Base-by-base conservation (phyloP, 352 stramenopile genomes). In the Hyaloperonospora arabidopsidis region DNA sequence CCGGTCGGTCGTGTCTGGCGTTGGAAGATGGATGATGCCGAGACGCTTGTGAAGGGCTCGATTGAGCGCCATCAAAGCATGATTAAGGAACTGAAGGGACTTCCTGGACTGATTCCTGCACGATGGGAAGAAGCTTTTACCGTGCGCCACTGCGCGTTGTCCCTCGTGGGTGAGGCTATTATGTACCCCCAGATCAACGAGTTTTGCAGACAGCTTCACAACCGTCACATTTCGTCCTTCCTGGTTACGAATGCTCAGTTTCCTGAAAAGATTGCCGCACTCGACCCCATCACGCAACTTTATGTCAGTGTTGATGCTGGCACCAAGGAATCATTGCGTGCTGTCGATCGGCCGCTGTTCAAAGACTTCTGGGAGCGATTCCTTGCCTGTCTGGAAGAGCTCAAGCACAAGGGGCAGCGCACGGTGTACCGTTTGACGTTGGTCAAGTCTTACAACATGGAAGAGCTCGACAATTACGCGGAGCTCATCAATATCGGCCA, bases 141-240 rank as follows among this genome's bases (percentile, higher is more conserved):
- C 1, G 93, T 98, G 23, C 74, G 83, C 39, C 96, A 99, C 70
- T 98, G 96, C 64, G 96, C 96, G 12, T 72, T 99, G n/a, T 98
- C 86, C 52, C 74, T 98, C 10, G 95, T 98, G n/a, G 95, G 95
- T 13, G 95, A 98, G 60, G 95, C 96, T 21, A 98, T 98, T 60
- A 98, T 98, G 95, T 99, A 99, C 67, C 96, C 96, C 10, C 75
- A 95, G 51, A 98, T 99, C 59, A 98, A 98, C 67, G 93, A 98
- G 66, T 89, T 99, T 23, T 86, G 98, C 55, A 78, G 79, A 25
- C 89, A 98, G 64, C 78, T 99, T 53, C 96, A 99, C 70, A 61
- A 77, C 25, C 80, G 95, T 25, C 65, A 84, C 25, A 99, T 98
- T 61, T 98, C 89, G 28, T 98, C 95, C 6, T 99, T 98, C 76